Conservation (phyloP, 2,329 filamentous ascomycete species). For the Pseudogymnoascus sp. region DNA sequence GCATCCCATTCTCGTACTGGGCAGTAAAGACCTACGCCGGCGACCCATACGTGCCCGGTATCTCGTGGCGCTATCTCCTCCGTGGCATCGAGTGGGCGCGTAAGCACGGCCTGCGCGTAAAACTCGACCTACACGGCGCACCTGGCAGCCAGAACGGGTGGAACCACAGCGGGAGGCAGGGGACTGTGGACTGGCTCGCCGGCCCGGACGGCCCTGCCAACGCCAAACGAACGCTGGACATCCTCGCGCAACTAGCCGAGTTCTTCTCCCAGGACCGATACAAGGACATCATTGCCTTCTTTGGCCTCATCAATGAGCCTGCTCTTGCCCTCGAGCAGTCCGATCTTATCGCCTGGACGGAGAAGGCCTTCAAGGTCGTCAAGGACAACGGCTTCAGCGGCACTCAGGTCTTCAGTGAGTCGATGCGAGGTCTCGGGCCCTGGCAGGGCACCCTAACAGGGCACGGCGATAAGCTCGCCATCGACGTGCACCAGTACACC, state of each 20-base stretch:
- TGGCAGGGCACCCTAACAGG: constrained; percentile 79
- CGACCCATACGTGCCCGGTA: constrained; percentile 81
- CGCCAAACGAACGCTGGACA: constrained; percentile 70
- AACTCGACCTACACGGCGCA: constrained; percentile 85
- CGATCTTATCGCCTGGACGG: constrained; percentile 73
- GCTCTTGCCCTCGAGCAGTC: constrained; percentile 64
- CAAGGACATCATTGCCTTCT: constrained; percentile 83
- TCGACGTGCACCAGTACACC: constrained; percentile 96
- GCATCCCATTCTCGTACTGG: constrained; percentile 95
- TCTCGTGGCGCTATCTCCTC: constrained; percentile 88
- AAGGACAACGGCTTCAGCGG: constrained; percentile 69
- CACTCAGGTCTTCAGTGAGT: constrained; percentile 80
- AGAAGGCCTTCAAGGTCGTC: constrained; percentile 62
- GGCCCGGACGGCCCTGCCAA: constrained; percentile 75
- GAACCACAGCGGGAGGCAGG: constrained; percentile 88
- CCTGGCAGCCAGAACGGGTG: constrained; percentile 95
- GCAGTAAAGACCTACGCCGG: constrained; percentile 75
- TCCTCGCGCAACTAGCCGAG: constrained; percentile 77
- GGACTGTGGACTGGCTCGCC: constrained; percentile 78
- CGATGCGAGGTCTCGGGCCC: constrained; percentile 83
- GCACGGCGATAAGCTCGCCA: constrained; percentile 60
- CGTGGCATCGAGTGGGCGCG: constrained; percentile 89
- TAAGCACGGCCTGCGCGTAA: constrained; percentile 84
- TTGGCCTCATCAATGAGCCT: constrained; percentile 91
- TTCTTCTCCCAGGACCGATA: constrained; percentile 95